Evolutionary conservation across 108 stramenopile genomes (phyloP).

Genomic region (Skeletonema tropicum): DNA sequence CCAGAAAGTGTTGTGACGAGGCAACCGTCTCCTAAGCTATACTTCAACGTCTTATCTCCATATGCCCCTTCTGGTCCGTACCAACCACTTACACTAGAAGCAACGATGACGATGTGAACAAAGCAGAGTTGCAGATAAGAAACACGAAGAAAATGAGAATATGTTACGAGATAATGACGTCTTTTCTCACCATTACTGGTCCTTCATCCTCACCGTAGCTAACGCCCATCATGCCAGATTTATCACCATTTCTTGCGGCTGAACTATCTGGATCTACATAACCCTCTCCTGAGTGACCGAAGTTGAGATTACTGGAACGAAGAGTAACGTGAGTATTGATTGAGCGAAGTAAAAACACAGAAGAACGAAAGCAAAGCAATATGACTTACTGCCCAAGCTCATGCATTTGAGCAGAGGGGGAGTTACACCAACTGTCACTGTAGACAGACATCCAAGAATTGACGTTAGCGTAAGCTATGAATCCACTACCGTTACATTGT

Average conservation of each 20-base stretch:
- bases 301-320: slow-evolving; percentile 28
- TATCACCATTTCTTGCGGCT: slow-evolving; percentile 37
- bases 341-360: neutral
- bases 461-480: slow-evolving; percentile 58
- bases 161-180: no score
- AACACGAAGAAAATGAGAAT: no score
- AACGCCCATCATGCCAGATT: slow-evolving; percentile 57
- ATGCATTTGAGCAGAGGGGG: slow-evolving; percentile 57
- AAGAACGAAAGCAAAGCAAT: slow-evolving; percentile 8
- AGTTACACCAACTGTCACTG: slow-evolving; percentile 62
- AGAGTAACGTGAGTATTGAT: no score
- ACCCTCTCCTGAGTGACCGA: slow-evolving; percentile 54
- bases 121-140: no score
- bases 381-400: slow-evolving; percentile 53
- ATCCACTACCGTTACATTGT: no score
- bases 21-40: neutral
- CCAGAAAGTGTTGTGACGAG: slow-evolving; percentile 15
- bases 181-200: slow-evolving; percentile 27
- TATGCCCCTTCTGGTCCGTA: slow-evolving; percentile 26
- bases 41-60: neutral
- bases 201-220: slow-evolving; percentile 44
- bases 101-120: no score
- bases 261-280: no score
- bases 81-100: slow-evolving; percentile 55
- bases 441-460: slow-evolving; percentile 55